phyloP scores from a whole-genome alignment of 2,329 filamentous ascomycete genomes.

The Rutstroemia sp. region DNA sequence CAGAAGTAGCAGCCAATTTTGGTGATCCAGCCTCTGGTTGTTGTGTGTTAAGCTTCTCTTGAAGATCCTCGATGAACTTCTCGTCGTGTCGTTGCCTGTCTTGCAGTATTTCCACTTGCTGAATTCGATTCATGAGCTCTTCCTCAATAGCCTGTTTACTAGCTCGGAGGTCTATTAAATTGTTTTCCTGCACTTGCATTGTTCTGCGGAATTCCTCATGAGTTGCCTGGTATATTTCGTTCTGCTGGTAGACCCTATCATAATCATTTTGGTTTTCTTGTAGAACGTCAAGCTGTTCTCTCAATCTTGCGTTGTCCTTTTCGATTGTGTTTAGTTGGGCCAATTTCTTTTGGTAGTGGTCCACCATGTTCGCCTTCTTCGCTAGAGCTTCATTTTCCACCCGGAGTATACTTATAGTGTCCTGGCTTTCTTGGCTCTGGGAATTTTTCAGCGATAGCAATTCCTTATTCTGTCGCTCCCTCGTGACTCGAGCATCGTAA shows the following conservation, averaged over 20 bases:
- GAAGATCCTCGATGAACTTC: constrained; percentile 42
- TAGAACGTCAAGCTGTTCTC: constrained; percentile 47
- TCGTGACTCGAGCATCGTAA: constrained; percentile 40
- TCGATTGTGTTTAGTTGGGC: constrained; percentile 48
- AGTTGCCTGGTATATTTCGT: constrained; percentile 28
- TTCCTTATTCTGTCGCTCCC: constrained; percentile 40
- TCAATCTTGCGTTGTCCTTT: constrained; percentile 47
- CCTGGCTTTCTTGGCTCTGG: constrained; percentile 44
- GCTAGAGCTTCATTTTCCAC: constrained; percentile 50
- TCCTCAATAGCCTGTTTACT: constrained; percentile 35
- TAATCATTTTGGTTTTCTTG: constrained; percentile 38
- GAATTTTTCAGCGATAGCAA: constrained; percentile 39
- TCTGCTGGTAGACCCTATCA: constrained; percentile 25
- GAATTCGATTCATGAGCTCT: constrained; percentile 30
- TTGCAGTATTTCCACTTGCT: constrained; percentile 27
- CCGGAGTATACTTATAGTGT: constrained; percentile 52
- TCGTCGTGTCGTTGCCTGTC: constrained; percentile 38
- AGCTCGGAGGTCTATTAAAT: constrained; percentile 34
- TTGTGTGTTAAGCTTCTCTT: constrained; percentile 40
- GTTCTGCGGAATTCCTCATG: constrained; percentile 33
- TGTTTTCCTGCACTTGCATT: constrained; percentile 28
- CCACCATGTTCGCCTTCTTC: constrained; percentile 56
- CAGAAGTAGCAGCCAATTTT: constrained; percentile 13
- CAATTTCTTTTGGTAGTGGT: constrained; percentile 56
- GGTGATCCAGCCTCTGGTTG: constrained; percentile 7